These are phyloP conservation scores for carrot (Daucus carota) DNA, from an alignment of 129 eudicot species.

Conservation along the genomic window DNA sequence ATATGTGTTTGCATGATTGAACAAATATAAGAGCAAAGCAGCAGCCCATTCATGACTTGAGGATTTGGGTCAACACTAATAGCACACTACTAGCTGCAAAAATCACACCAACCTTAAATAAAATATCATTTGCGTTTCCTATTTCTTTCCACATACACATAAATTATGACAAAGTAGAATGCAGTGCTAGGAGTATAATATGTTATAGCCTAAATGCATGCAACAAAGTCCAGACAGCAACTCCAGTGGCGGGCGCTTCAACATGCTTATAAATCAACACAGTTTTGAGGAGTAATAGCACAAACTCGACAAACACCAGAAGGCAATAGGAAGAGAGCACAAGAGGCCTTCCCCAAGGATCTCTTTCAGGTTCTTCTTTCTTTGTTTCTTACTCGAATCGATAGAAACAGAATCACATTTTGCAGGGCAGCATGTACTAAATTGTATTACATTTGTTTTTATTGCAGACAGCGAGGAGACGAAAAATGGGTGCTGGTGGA, in stretches of 20 bases:
- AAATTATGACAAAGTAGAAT: not conserved
- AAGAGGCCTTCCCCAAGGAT: not conserved
- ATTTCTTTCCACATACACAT: not conserved
- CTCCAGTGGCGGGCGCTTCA: constrained; percentile 6
- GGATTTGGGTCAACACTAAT: too few species aligned
- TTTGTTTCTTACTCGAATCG: too few species aligned
- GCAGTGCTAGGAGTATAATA: not conserved
- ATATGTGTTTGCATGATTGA: not conserved
- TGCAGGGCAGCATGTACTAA: not conserved
- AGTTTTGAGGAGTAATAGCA: not conserved
- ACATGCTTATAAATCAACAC: not conserved
- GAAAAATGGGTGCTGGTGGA: constrained; percentile 7
- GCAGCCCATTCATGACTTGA: constrained; percentile 4
- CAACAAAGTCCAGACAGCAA: not conserved
- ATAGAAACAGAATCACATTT: too few species aligned
- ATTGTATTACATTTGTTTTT: not conserved
- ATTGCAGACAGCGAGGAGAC: not conserved
- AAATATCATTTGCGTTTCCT: not conserved
- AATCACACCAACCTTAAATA: constrained; percentile 2
- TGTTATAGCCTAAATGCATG: not conserved
- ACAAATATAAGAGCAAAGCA: not conserved
- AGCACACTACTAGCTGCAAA: not conserved
- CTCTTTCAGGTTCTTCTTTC: not conserved
- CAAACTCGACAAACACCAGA: constrained; percentile 1
- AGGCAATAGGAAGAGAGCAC: not conserved